Base-by-base conservation (phyloP, 2,329 filamentous ascomycete genomes). In the Coniochaeta ligniaria region DNA sequence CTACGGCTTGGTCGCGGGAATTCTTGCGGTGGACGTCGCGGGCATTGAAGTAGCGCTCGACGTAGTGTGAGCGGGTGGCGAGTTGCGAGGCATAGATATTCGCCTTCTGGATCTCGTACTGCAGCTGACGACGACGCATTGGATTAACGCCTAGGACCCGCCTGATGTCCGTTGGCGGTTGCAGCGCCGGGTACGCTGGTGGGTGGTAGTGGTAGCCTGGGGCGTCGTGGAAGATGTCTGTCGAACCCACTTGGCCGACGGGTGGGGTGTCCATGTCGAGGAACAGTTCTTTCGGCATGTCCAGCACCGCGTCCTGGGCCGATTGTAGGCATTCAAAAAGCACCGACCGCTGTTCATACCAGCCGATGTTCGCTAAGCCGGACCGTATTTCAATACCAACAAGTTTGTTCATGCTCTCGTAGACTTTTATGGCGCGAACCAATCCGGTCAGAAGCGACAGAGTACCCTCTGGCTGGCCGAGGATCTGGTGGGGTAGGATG, bases 21-120 rank as follows among this genome's bases (percentile, higher is more conserved):
- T 61, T 60, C 17, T 50, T 54, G 17, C 66, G 66, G n/a, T 61
- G 60, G 52, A 66, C 83, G 59, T 92, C 89, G 41, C 87, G 85
- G 1, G 95, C 79, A 66, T 86, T 87, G 72, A 91, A 91, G 74
- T 94, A 96, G 64, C 92, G 88, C 71, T 96, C 91, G 0, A 96
- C 91, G 60, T 94, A 86, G 71, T 92, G 93, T 0, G 90, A 94
- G 26, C 92, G 83, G 0, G 91, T 96, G 2, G 88, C 87, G 11
- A 96, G 78, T 68, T 92, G 89, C 6, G 89, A 94, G 2, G 88
- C 86, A 69, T 94, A 92, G 43, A 96, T 90, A 71, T 96, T 96
- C 7, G 91, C 90, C 71, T 96, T 96, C 71, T 96, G 92, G 33
- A 96, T 95, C 74, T 96, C 92, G 65, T 88, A 92, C 70, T 95